Conservation (phyloP, 1,139 yeast species). For the Yamadazyma oceani region DNA sequence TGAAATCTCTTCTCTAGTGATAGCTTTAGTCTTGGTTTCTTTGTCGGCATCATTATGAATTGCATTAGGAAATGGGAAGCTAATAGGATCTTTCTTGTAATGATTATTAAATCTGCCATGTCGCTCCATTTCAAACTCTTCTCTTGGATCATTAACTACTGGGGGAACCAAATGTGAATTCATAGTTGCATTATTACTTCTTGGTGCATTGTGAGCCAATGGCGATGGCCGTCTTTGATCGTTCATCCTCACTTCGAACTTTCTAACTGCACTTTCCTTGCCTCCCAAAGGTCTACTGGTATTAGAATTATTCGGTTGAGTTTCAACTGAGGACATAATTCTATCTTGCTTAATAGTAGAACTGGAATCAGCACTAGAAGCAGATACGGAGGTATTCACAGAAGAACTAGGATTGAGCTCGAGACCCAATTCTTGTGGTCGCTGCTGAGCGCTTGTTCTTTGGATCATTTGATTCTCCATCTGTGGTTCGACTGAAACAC, state of each 20-base stretch:
- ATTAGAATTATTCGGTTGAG: background rate
- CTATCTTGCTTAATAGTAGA: slow-evolving; percentile 1
- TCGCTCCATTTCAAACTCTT: slow-evolving; percentile 4
- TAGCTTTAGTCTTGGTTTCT: slow-evolving; percentile 25
- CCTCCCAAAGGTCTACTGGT: background rate
- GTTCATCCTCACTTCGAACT: slow-evolving; percentile 2
- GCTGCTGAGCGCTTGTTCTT: background rate
- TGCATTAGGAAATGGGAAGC: slow-evolving; percentile 41
- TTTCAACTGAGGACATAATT: too few species aligned
- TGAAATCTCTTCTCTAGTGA: slow-evolving; percentile 18
- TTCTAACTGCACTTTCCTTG: background rate
- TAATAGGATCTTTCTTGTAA: slow-evolving; percentile 43
- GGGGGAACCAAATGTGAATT: slow-evolving; percentile 12
- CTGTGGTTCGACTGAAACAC: slow-evolving; percentile 18
- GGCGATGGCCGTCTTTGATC: slow-evolving; percentile 17
- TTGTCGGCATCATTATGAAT: slow-evolving; percentile 40
- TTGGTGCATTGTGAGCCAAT: slow-evolving; percentile 15
- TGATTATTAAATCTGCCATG: slow-evolving; percentile 42
- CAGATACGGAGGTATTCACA: background rate
- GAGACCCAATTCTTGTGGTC: background rate
- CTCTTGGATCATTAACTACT: background rate
- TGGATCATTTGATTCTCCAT: background rate
- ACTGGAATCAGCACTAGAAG: background rate
- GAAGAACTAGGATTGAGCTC: slow-evolving; percentile 1
- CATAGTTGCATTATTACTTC: slow-evolving; percentile 12